A percentile compares a stretch with the other conserved stretches of the same genome.
Evolutionary conservation across 2,329 filamentous ascomycete genomes (phyloP).

Genomic region (Aureobasidium sp.): DNA sequence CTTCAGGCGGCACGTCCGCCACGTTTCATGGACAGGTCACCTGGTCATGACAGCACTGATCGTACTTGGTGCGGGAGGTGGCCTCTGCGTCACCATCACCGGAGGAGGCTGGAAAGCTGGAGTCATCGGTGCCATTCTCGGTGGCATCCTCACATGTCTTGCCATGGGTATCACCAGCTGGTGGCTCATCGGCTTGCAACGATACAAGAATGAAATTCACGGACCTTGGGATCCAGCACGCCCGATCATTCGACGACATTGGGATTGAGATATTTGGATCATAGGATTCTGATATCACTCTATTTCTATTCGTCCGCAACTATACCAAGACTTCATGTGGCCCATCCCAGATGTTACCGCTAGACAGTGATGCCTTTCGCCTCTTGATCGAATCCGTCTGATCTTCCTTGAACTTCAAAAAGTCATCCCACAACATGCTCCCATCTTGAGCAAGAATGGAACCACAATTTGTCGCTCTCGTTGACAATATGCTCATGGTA

Average conservation of each 20-base stretch:
- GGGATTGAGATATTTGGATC: slow-evolving; percentile 34
- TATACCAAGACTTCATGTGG: background rate
- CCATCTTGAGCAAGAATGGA: background rate
- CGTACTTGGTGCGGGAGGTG: slow-evolving; percentile 71
- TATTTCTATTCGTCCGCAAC: background rate
- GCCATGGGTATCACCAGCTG: slow-evolving; percentile 91
- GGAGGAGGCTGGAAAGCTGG: slow-evolving; percentile 50
- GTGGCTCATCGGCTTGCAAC: slow-evolving; percentile 95
- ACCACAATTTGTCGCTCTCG: background rate
- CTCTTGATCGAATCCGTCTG: background rate
- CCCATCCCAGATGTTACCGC: background rate
- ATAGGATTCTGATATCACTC: background rate
- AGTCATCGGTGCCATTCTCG: slow-evolving; percentile 67
- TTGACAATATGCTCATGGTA: background rate
- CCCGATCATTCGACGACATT: slow-evolving; percentile 70
- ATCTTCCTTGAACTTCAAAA: slow-evolving; percentile 2
- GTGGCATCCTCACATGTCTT: slow-evolving; percentile 64
- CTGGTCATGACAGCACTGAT: slow-evolving; percentile 67
- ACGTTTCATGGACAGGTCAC: slow-evolving; percentile 76
- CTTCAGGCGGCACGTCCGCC: slow-evolving; percentile 79
- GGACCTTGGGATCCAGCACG: slow-evolving; percentile 96
- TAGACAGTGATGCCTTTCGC: background rate
- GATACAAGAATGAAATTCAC: slow-evolving; percentile 98
- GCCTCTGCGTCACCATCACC: slow-evolving; percentile 58
- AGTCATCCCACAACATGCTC: slow-evolving; percentile 1